phyloP scores from a whole-genome alignment of 1,284 basidiomycete genomes.

The Ustilago vetiveriae region DNA sequence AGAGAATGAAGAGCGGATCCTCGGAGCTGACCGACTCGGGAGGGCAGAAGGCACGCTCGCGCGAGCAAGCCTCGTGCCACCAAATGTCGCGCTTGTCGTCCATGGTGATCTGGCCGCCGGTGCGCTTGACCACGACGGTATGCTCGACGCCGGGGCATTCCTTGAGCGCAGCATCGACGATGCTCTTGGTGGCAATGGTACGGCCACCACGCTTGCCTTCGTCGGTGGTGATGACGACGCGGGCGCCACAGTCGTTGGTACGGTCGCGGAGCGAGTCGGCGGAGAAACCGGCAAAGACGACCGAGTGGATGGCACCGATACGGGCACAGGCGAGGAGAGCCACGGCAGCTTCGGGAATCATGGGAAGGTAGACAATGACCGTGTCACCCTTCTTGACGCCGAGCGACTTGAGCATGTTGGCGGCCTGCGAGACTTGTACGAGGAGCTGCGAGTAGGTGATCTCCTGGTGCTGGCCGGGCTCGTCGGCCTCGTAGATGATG shows the following conservation, averaged over 20 bases:
- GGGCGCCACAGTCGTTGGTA: constrained; percentile 86
- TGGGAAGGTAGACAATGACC: constrained; percentile 73
- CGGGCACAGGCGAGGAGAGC: constrained; percentile 97
- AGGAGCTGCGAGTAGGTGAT: constrained; percentile 85
- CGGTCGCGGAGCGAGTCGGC: constrained; percentile 96
- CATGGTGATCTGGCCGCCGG: constrained; percentile 84
- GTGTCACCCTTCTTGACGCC: constrained; percentile 95
- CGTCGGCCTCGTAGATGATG: constrained; percentile 98
- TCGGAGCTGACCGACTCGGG: constrained; percentile 86
- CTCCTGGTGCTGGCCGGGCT: constrained; percentile 81
- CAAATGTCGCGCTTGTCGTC: constrained; percentile 87
- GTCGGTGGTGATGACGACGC: constrained; percentile 93
- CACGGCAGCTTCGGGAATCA: constrained; percentile 78
- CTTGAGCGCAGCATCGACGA: constrained; percentile 90
- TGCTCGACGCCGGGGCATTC: constrained; percentile 87
- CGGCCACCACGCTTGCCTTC: constrained; percentile 96
- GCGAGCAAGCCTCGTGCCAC: constrained; percentile 91
- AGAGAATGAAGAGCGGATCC: constrained; percentile 97
- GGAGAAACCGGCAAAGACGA: constrained; percentile 97
- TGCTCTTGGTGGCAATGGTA: constrained; percentile 89
- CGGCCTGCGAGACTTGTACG: constrained; percentile 80
- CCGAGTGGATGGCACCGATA: constrained; percentile 97
- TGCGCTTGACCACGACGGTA: constrained; percentile 87
- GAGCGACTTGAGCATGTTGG: constrained; percentile 88
- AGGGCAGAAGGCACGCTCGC: constrained; percentile 88